A percentile compares a stretch with the other conserved stretches of the same genome.
These are phyloP conservation scores for Nakazawaea populi DNA, from an alignment of 805 yeast genomes.

Conservation along the genomic window DNA sequence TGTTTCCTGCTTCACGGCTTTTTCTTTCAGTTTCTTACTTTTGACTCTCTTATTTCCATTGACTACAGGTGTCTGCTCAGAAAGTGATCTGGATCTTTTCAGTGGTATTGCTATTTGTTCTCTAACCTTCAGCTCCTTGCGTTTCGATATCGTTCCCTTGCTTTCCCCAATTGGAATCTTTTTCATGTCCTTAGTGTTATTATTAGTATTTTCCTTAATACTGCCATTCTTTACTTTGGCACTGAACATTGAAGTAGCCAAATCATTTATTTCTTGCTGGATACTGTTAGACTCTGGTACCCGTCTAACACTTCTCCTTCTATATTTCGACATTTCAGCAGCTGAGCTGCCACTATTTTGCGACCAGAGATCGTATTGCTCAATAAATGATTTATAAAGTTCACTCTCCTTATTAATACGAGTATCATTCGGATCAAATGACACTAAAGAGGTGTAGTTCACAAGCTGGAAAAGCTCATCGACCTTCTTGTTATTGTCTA, in stretches of 20 bases:
- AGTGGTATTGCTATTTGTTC: neutral
- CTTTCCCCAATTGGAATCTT: neutral
- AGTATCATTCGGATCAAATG: slow-evolving; percentile 48
- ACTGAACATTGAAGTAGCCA: neutral
- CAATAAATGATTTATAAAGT: slow-evolving; percentile 24
- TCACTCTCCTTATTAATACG: slow-evolving; percentile 29
- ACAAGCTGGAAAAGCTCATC: slow-evolving; percentile 61
- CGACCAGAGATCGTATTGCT: slow-evolving; percentile 34
- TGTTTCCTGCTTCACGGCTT: neutral
- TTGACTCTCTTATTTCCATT: neutral
- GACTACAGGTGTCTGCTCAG: neutral
- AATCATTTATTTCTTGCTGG: slow-evolving; percentile 17
- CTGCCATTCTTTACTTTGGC: neutral
- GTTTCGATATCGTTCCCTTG: neutral
- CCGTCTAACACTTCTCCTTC: slow-evolving; percentile 21
- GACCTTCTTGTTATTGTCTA: slow-evolving; percentile 40
- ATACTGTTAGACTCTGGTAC: slow-evolving; percentile 16
- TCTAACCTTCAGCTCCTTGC: neutral
- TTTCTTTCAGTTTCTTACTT: neutral
- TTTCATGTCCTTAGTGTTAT: neutral
- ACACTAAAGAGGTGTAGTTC: slow-evolving; percentile 54
- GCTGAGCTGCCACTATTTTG: slow-evolving; percentile 9
- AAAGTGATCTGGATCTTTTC: neutral
- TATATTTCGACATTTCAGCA: slow-evolving; percentile 13
- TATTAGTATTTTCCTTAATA: neutral